These are phyloP conservation scores for Musa acuminata DNA, from an alignment of 176 grass and related monocot species.

Conservation along the genomic window DNA sequence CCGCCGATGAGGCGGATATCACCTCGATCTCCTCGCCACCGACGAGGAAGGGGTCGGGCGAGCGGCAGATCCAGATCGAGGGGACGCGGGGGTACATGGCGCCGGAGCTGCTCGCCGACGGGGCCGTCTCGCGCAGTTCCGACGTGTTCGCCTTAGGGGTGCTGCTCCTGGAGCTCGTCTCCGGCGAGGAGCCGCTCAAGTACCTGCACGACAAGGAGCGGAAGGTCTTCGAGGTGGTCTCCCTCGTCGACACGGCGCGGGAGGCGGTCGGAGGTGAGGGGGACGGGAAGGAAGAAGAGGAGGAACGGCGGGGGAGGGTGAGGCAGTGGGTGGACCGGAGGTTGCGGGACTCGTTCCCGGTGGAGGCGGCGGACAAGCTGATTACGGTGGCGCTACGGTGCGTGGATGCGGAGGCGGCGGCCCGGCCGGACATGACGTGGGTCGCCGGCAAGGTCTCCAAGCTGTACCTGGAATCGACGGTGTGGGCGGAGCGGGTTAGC, in stretches of 20 bases:
- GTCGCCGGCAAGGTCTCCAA: slow-evolving; percentile 59
- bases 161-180: slow-evolving; percentile 69
- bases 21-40: not conserved
- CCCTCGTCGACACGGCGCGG: slow-evolving; percentile 43
- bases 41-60: slow-evolving; percentile 6
- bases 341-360: no score
- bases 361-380: slow-evolving; percentile 35
- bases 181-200: slow-evolving; percentile 52
- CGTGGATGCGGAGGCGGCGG: slow-evolving; percentile 14
- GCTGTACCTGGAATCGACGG: slow-evolving; percentile 61
- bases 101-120: slow-evolving; percentile 1
- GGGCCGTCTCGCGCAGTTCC: slow-evolving; percentile 43
- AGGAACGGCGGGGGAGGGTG: slow-evolving; percentile 56
- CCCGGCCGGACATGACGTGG: no score
- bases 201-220: slow-evolving; percentile 33
- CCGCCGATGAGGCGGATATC: not conserved
- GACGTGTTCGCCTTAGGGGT: slow-evolving; percentile 75
- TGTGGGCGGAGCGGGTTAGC: slow-evolving; percentile 32
- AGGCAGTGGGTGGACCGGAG: slow-evolving; percentile 27
- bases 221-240: slow-evolving; percentile 43
- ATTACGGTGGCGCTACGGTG: slow-evolving; percentile 51
- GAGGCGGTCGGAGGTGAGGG: slow-evolving; percentile 16
- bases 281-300: slow-evolving; percentile 29
- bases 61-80: slow-evolving; percentile 46
- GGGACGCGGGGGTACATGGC: slow-evolving; percentile 80